Conservation (phyloP, 202 grass and related monocot genomes). For the Schoenoplectus tabernaemontani region DNA sequence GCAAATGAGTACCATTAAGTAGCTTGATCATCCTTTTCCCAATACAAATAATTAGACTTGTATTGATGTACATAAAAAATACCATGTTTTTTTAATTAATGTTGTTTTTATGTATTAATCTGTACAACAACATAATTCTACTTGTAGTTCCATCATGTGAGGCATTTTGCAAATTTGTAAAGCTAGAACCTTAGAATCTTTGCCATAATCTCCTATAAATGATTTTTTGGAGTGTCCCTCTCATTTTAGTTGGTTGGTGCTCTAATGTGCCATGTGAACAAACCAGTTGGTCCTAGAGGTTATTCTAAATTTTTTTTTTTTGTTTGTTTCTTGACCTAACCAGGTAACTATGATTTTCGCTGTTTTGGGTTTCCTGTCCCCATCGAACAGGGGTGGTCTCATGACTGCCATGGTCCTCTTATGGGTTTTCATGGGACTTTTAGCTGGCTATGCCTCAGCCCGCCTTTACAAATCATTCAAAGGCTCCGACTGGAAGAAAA, state of each 20-base stretch:
- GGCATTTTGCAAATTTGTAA: too few relatives aligned
- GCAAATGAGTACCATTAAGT: too few relatives aligned
- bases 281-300: not conserved
- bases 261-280: not conserved
- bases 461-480: conserved; percentile 83
- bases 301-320: not conserved
- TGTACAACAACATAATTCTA: too few relatives aligned
- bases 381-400: conserved; percentile 77
- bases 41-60: too few relatives aligned
- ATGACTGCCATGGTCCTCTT: conserved; percentile 96
- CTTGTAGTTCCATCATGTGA: too few relatives aligned
- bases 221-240: not conserved
- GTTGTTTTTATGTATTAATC: too few relatives aligned
- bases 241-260: not conserved
- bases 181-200: too few relatives aligned
- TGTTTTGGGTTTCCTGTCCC: conserved; percentile 91
- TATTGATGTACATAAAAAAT: too few relatives aligned
- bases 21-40: too few relatives aligned
- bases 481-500: conserved; percentile 81
- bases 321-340: not conserved
- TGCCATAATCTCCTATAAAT: not conserved
- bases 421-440: conserved; percentile 91
- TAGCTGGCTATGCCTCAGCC: conserved; percentile 79
- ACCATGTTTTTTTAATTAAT: too few relatives aligned
- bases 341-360: conserved; percentile 79